Evolutionary conservation across 1,284 basidiomycete genomes (phyloP), one percentile per base, ranked within the genome.

Genomic region (Trichosporon sp.): DNA sequence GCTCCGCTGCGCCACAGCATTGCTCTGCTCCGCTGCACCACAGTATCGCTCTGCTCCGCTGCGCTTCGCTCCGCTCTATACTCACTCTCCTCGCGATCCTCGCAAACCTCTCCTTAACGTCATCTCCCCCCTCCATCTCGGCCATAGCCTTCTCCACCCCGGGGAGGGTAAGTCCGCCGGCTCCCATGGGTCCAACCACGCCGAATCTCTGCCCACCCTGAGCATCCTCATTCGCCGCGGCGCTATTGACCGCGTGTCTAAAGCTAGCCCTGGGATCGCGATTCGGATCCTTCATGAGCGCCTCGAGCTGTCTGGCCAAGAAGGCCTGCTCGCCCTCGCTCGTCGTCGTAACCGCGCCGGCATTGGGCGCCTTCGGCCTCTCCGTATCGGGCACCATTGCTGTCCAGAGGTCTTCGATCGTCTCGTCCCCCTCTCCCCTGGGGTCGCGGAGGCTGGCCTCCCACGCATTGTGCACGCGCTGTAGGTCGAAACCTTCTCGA

Each of bases 401-500:
- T 33, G 68, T 72, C 76, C 78, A 83, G 9, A 81, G 57, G 58
- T 77, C 77, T 59, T 78, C 76, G 33, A 81, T 56, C 2, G 65
- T 64, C 63, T 74, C 68, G 25, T 72, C 74, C 19, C 66, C 69
- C 11, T 70, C 87, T 88, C 56, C 82, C 66, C 27, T 62, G 46
- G n/a, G 31, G 40, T 16, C 61, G 60, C n/a, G 49, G 56, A 80
- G 54, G 58, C 78, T 77, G 8, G 66, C 81, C 66, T 92, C 90
- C 91, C 92, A 97, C 23, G 89, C 91, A 61, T 89, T 87, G 1
- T 87, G 88, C 85, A 92, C 90, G 56, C 84, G 78, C 59, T 86
- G 88, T 1, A 91, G 87, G 66, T 96, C 92, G 71, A 98, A 99
- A 0, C 91, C 89, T 52, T 98, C 95, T 57, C 93, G 83, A 61